Base-by-base conservation (phyloP, 139 green algal species). In the Tetradesmus obliquus region DNA sequence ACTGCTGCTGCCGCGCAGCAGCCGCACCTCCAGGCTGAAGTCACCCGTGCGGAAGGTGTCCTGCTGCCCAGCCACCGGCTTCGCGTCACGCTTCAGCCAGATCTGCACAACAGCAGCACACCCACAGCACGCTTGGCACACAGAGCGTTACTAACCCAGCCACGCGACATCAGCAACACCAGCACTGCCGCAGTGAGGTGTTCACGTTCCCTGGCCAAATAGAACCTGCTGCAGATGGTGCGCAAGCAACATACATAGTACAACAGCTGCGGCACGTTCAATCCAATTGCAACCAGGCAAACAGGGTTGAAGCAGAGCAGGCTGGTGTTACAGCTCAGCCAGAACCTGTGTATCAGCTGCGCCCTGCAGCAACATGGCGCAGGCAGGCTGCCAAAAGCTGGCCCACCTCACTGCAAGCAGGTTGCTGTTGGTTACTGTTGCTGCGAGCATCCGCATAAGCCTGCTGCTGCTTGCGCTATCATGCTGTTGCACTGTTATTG, bases 1-100 rank as follows among this genome's bases (percentile, higher is more conserved):
- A 3, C 32, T 45, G 60, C 60, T 71, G 60, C 12, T 71, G 6
- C 19, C 60, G 10, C 15, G 60, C 24, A 57, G 45, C 79, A 51
- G 3, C 32, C 84, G 19, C 57, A 88, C 84, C 84, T 88, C 84
- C 84, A 88, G 20, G 55, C 54, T 76, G 84, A 88, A 88, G 58
- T 88, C 84, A 6, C 5, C 3, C 15, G 57, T 76, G 10, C 5
- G 55, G 84, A 79, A 88, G 5, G n/a, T 51, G 24, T 82, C 74
- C 66, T 24, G n/a, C n/a, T 79, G 57, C 57, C 84, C n/a, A 76
- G 22, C n/a, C 22, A 79, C 57, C 3, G 84, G 84, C 51, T 88
- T 53, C 3, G 57, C n/a, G 2, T 32, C 66, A 17, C 24, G 5
- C 66, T 22, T 88, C 24, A n/a, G 84, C 84, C 84, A 88, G 22